These are phyloP conservation scores for Forsythia suspensa DNA, from an alignment of 257 asterid species.

Conservation along the genomic window DNA sequence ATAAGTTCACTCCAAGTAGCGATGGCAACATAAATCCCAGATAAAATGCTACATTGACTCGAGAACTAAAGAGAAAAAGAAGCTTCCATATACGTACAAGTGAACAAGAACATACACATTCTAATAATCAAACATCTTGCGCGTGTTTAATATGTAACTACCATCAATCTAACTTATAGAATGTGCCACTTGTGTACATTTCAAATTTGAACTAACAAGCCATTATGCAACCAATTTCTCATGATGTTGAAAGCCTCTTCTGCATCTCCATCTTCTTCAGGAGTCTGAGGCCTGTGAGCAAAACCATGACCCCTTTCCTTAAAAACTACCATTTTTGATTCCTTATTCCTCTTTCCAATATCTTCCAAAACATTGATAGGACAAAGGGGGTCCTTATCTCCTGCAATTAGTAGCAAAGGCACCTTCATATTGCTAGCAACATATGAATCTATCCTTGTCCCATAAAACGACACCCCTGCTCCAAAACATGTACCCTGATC, in stretches of 20 bases:
- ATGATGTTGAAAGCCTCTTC: conserved; percentile 65
- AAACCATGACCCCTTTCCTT: conserved; percentile 67
- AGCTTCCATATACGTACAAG: not conserved
- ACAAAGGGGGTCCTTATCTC: conserved; percentile 64
- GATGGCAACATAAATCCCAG: no score
- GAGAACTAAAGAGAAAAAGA: no score
- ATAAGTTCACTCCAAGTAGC: no score
- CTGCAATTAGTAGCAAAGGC: conserved; percentile 58
- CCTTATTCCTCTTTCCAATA: conserved; percentile 31
- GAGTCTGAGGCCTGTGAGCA: conserved; percentile 68
- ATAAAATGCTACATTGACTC: no score
- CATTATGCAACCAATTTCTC: conserved; percentile 74
- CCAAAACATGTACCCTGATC: conserved; percentile 58
- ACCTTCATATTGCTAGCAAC: conserved; percentile 45
- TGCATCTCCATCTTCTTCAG: conserved; percentile 82
- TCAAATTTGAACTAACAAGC: conserved; percentile 43
- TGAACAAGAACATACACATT: not conserved
- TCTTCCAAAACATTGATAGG: conserved; percentile 44
- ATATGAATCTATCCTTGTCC: conserved; percentile 51
- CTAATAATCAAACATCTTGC: no score
- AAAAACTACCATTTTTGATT: conserved; percentile 41
- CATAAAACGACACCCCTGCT: conserved; percentile 67
- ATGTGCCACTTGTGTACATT: not conserved
- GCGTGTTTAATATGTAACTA: not conserved
- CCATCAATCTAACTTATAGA: not conserved